A percentile compares a stretch with the other conserved stretches of the same genome.
These are phyloP conservation scores for Rhizomucor miehei DNA, from an alignment of 371 early-diverging fungal species.

Conservation along the genomic window DNA sequence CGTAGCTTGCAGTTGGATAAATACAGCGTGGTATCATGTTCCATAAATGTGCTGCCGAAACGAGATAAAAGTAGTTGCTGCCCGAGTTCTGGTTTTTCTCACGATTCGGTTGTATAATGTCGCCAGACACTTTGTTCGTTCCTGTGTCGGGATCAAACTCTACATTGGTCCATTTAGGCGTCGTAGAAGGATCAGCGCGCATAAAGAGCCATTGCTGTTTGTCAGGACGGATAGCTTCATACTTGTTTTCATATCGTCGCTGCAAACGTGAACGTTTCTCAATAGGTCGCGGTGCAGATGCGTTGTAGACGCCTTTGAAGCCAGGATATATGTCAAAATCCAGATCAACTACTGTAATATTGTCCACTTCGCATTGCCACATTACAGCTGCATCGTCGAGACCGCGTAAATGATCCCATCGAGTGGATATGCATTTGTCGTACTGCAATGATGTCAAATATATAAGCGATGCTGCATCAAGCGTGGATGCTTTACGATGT, in stretches of 20 bases:
- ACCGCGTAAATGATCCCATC: slow-evolving; percentile 30
- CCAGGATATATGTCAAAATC: slow-evolving; percentile 30
- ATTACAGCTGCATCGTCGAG: slow-evolving; percentile 30
- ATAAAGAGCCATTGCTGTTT: slow-evolving; percentile 38
- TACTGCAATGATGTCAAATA: slow-evolving; percentile 3
- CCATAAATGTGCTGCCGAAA: slow-evolving; percentile 32
- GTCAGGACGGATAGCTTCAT: slow-evolving; percentile 28
- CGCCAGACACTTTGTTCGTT: slow-evolving; percentile 14
- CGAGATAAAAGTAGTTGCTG: slow-evolving; percentile 18
- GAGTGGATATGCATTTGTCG: slow-evolving; percentile 34
- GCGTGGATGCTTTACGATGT: too few species aligned
- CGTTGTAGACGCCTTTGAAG: slow-evolving; percentile 25
- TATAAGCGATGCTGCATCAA: too few species aligned
- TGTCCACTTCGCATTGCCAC: slow-evolving; percentile 34
- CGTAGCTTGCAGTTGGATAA: slow-evolving; percentile 22
- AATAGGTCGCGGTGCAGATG: slow-evolving; percentile 23
- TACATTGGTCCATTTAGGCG: slow-evolving; percentile 19
- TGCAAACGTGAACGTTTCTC: slow-evolving; percentile 5
- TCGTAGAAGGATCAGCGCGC: slow-evolving; percentile 15
- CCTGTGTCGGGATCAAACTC: slow-evolving; percentile 23
- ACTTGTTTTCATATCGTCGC: slow-evolving; percentile 19
- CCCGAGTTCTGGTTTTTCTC: slow-evolving; percentile 21
- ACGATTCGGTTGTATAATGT: slow-evolving; percentile 18
- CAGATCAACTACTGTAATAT: slow-evolving; percentile 17
- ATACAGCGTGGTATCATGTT: slow-evolving; percentile 31